A percentile compares a stretch with the other conserved stretches of the same genome.
Conservation (phyloP, 176 grass and related monocot genomes). For the Bothriochloa decipiens region DNA sequence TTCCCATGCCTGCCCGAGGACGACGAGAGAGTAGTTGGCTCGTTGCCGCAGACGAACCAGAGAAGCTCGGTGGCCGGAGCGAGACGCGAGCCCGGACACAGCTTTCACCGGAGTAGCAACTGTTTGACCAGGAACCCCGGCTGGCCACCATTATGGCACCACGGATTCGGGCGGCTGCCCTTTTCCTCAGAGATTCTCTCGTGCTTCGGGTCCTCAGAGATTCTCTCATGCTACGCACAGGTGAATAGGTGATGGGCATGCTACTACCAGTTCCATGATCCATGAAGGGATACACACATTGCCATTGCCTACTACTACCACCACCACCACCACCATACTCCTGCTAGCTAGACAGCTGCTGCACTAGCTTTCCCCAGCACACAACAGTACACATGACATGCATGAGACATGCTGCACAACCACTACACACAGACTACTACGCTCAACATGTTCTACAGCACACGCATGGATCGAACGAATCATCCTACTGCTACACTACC, state of each 20-base stretch:
- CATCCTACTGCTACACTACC: background rate
- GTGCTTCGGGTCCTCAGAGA: background rate
- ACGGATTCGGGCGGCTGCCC: background rate
- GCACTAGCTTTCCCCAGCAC: no score
- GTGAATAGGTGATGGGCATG: no score
- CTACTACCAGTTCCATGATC: no score
- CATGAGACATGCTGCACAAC: background rate
- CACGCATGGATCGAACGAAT: background rate
- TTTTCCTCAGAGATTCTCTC: no score
- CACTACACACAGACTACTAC: background rate
- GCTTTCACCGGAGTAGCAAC: conserved; percentile 28
- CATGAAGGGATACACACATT: background rate
- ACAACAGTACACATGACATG: background rate
- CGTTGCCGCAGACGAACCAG: background rate
- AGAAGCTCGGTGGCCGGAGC: background rate
- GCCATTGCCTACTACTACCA: no score
- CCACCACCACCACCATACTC: background rate
- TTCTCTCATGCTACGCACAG: no score
- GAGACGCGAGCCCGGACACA: background rate
- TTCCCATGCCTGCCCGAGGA: no score
- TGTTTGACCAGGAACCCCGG: background rate
- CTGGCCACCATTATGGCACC: background rate
- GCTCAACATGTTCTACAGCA: background rate
- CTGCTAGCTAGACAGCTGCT: background rate
- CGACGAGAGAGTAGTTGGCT: background rate